Conservation (phyloP, 305 asterid species). For the Rubia tinctorum region DNA sequence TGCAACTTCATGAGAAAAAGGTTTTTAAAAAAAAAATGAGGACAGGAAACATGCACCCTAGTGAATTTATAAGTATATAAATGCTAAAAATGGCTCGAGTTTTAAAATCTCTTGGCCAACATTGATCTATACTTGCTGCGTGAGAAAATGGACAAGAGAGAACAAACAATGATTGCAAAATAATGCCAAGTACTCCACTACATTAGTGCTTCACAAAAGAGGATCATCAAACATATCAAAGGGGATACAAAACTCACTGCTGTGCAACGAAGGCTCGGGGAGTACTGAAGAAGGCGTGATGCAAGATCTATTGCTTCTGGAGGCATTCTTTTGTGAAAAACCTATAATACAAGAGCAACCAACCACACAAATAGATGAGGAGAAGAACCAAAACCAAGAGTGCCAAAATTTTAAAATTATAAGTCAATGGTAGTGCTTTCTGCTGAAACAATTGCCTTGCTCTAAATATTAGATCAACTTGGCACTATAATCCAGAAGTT, state of each 20-base stretch:
- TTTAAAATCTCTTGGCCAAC: not conserved
- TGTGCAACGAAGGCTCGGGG: constrained; percentile 94
- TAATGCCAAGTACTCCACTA: not conserved
- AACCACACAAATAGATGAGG: constrained; percentile 1
- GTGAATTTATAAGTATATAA: not conserved
- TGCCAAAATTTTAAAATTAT: not conserved
- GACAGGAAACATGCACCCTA: constrained; percentile 3
- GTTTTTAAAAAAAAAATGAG: not conserved
- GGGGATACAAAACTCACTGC: constrained; percentile 61
- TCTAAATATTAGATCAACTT: not conserved
- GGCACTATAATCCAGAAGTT: not conserved
- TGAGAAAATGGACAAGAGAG: not conserved
- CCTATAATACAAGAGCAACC: constrained; percentile 37
- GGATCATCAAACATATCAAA: constrained; percentile 2
- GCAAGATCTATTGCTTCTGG: constrained; percentile 98
- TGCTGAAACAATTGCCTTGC: not conserved
- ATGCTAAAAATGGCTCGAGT: not conserved
- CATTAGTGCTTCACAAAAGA: not conserved
- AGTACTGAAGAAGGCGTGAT: constrained; percentile 92
- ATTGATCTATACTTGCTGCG: not conserved
- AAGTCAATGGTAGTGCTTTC: not conserved
- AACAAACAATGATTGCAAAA: not conserved
- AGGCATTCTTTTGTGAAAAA: constrained; percentile 92
- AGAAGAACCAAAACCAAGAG: not conserved
- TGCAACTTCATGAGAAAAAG: constrained; percentile 13